These are phyloP conservation scores for Chloropicon primus DNA, from an alignment of 139 green algal genomes.

Conservation along the genomic window DNA sequence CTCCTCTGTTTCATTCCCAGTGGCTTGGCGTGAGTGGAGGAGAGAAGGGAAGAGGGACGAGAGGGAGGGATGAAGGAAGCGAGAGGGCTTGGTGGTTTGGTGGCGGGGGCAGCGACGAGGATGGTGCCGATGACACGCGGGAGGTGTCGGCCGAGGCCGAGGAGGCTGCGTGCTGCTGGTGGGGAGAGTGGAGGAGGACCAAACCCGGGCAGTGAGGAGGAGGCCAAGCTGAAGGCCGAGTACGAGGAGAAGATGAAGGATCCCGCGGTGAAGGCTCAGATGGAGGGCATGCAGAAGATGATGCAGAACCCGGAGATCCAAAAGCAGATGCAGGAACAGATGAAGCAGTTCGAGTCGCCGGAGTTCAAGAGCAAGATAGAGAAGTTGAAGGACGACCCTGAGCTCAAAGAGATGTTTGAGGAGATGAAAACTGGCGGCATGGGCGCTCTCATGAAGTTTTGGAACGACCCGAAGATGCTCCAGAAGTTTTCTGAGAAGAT, in stretches of 20 bases:
- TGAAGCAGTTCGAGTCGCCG: constrained; percentile 16
- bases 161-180: no score
- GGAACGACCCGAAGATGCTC: constrained; percentile 47
- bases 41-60: no score
- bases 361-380: constrained; percentile 25
- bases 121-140: no score
- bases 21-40: no score
- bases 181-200: no score
- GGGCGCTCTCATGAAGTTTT: constrained; percentile 47
- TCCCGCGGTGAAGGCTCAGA: not conserved
- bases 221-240: constrained; percentile 10
- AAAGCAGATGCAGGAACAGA: constrained; percentile 35
- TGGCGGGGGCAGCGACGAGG: no score
- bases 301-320: constrained; percentile 42
- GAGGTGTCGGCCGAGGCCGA: no score
- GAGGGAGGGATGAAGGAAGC: no score
- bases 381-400: constrained; percentile 42
- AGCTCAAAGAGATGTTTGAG: constrained; percentile 56
- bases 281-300: constrained; percentile 38
- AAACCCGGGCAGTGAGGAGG: not conserved
- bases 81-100: no score
- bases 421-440: constrained; percentile 59
- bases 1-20: no score
- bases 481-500: constrained; percentile 51
- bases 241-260: constrained; percentile 28